Evolutionary conservation across 768 basidiomycete species (phyloP).

Genomic region (Rhodotorula graminis): DNA sequence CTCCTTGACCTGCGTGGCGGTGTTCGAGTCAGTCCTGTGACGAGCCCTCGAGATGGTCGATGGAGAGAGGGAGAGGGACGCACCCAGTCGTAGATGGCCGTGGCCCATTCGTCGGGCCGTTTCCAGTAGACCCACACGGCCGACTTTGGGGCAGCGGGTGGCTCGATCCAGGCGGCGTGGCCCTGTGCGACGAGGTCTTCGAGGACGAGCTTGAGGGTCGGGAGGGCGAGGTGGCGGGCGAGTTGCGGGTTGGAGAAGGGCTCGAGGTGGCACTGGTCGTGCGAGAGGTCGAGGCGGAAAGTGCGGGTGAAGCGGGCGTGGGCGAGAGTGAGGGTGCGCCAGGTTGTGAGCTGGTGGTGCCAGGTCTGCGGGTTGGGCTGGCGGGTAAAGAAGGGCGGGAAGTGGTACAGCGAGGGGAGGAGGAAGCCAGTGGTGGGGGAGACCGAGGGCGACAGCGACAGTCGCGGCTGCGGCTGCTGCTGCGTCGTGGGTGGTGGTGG

Average conservation of each 20-base stretch:
- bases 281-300: constrained; percentile 44
- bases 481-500: not conserved
- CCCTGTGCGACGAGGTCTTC: constrained; percentile 10
- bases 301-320: constrained; percentile 45
- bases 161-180: constrained; percentile 25
- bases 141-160: constrained; percentile 30
- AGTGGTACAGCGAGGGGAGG: constrained; percentile 49
- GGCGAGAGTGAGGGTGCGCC: constrained; percentile 47
- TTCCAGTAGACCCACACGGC: constrained; percentile 47
- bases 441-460: not conserved
- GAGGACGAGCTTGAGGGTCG: constrained; percentile 4
- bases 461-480: not conserved
- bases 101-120: constrained; percentile 50
- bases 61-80: constrained; percentile 14
- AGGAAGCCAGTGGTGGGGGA: constrained; percentile 43
- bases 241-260: constrained; percentile 46
- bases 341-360: constrained; percentile 47
- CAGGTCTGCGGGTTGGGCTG: constrained; percentile 50
- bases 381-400: constrained; percentile 51
- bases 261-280: constrained; percentile 38
- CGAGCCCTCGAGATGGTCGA: too few relatives aligned
- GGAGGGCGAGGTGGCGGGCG: constrained; percentile 36
- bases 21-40: too few relatives aligned
- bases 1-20: constrained; percentile 45
- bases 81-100: constrained; percentile 50